A percentile compares a stretch with the other conserved stretches of the same genome.
phyloP scores from a whole-genome alignment of 345 rosid species.

The Hibiscus trionum region DNA sequence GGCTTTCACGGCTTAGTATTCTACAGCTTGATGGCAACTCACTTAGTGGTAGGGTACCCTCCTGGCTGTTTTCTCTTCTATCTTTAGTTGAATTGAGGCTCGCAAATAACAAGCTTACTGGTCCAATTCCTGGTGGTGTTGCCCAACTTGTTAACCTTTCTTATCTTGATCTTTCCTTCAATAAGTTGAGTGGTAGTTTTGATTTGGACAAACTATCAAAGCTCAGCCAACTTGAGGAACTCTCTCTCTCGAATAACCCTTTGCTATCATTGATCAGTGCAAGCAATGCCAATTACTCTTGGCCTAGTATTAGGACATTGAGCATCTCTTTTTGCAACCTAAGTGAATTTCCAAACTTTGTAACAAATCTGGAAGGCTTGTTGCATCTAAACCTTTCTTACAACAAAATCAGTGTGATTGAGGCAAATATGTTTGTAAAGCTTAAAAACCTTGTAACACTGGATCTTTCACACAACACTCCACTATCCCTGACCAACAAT shows the following conservation, averaged over 20 bases:
- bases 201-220: background rate
- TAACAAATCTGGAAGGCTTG: background rate
- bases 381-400: background rate
- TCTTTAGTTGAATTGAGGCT: background rate
- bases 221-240: background rate
- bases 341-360: background rate
- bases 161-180: background rate
- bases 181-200: background rate
- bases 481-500: background rate
- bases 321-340: background rate
- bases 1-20: background rate
- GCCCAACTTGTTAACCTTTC: background rate
- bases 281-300: no score
- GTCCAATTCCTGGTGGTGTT: background rate
- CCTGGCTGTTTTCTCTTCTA: background rate
- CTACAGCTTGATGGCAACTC: background rate
- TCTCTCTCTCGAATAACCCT: no score
- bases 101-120: background rate
- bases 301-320: no score
- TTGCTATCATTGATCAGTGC: no score
- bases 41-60: background rate
- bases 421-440: background rate
- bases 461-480: background rate
- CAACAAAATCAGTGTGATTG: background rate
- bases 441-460: fast-evolving